Percentiles rank a stretch among this genome's conserved stretches.
Conservation (phyloP, 2,329 filamentous ascomycete genomes). For the Thielaviopsis ethacetica region DNA sequence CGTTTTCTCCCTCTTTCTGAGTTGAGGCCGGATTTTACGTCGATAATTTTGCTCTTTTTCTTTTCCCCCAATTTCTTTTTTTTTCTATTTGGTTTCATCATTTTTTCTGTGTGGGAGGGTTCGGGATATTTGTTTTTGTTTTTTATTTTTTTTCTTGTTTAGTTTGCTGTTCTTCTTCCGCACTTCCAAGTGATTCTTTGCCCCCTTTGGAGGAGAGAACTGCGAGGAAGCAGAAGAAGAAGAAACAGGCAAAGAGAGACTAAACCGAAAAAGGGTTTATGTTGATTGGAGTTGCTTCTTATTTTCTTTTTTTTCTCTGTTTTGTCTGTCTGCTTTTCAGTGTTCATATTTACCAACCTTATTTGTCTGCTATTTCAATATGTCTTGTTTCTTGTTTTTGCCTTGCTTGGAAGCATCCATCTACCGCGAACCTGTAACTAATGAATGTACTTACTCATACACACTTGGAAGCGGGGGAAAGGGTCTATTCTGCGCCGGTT, state of each 20-base stretch:
- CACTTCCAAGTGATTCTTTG: no score
- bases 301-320: neutral
- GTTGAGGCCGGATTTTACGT: no score
- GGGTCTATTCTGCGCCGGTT: no score
- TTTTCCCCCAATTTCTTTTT: neutral
- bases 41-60: neutral
- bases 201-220: neutral
- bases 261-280: neutral
- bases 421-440: neutral
- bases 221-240: neutral
- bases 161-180: neutral
- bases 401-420: neutral
- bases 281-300: neutral
- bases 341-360: neutral
- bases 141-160: slow-evolving; percentile 2
- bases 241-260: neutral
- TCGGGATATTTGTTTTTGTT: neutral
- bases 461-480: no score
- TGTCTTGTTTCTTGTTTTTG: neutral
- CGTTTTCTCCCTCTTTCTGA: slow-evolving; percentile 2
- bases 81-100: neutral
- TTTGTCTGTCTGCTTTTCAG: neutral
- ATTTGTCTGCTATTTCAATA: neutral
- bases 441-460: neutral
- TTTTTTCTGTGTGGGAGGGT: neutral